These are phyloP conservation scores for sorghum (Sorghum bicolor) DNA, from an alignment of 176 grass and related monocot genomes.

Conservation along the genomic window DNA sequence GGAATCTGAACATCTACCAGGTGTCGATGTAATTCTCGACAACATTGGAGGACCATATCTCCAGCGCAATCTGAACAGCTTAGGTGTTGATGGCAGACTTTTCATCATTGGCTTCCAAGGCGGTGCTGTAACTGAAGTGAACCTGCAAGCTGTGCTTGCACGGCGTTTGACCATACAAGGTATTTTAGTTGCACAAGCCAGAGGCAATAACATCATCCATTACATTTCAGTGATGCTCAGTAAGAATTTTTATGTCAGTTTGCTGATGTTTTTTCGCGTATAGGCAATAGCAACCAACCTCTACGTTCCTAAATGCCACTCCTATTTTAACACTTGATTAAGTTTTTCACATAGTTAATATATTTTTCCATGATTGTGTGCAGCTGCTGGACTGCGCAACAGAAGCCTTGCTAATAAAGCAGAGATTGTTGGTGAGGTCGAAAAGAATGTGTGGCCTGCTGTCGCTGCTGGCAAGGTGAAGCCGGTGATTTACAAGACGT, in stretches of 20 bases:
- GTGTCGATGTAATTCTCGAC: conserved; percentile 87
- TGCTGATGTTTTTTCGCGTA: background rate
- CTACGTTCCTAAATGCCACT: background rate
- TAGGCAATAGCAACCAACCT: background rate
- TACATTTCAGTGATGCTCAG: background rate
- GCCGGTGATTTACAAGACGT: conserved; percentile 60
- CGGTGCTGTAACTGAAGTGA: conserved; percentile 47
- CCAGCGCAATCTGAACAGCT: conserved; percentile 66
- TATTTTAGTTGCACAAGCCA: conserved; percentile 22
- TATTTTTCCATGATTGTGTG: background rate
- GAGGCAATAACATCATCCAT: background rate
- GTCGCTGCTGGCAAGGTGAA: conserved; percentile 62
- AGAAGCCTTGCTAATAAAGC: conserved; percentile 72
- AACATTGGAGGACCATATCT: conserved; percentile 66
- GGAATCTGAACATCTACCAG: conserved; percentile 25
- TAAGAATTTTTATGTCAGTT: conserved; percentile 24
- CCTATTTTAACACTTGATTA: background rate
- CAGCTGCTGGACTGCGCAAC: conserved; percentile 67
- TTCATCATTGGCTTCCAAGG: conserved; percentile 88
- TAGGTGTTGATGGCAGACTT: conserved; percentile 73
- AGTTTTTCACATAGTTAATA: background rate
- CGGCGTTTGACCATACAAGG: conserved; percentile 78
- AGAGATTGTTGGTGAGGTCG: conserved; percentile 65
- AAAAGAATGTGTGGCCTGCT: conserved; percentile 84
- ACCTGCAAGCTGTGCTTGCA: conserved; percentile 55